Conservation (phyloP, 2,329 filamentous ascomycete genomes). For the Ophiosphaerella herpotricha region DNA sequence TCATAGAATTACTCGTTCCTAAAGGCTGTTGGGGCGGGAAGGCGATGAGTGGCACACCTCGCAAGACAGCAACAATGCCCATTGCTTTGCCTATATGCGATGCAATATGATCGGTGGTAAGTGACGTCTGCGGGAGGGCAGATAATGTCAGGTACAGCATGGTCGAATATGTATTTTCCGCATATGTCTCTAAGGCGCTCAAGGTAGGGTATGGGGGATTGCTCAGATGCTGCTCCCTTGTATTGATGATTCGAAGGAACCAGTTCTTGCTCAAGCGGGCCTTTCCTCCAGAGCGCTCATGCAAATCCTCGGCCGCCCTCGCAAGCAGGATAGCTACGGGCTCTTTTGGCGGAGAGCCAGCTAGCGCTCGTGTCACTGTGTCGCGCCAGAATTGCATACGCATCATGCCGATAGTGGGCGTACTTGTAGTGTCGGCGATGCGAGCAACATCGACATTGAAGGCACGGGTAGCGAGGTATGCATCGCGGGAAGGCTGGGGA, state of each 20-base stretch:
- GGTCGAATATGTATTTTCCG: constrained; percentile 93
- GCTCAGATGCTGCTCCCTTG: constrained; percentile 79
- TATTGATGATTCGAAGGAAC: constrained; percentile 74
- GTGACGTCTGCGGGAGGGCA: constrained; percentile 75
- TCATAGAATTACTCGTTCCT: constrained; percentile 46
- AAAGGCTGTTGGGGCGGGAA: constrained; percentile 68
- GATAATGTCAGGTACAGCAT: constrained; percentile 87
- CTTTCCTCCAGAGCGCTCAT: constrained; percentile 52
- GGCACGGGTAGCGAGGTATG: constrained; percentile 87
- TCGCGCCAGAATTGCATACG: constrained; percentile 97
- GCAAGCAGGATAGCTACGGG: constrained; percentile 86
- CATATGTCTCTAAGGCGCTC: constrained; percentile 79
- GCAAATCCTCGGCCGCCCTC: constrained; percentile 67
- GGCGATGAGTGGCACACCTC: constrained; percentile 86
- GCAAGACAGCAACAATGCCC: constrained; percentile 83
- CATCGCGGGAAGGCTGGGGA: constrained; percentile 72
- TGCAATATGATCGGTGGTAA: constrained; percentile 89
- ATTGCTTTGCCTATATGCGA: constrained; percentile 94
- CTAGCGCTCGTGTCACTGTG: constrained; percentile 75
- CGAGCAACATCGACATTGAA: constrained; percentile 92
- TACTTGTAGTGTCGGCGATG: constrained; percentile 87
- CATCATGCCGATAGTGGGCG: constrained; percentile 82
- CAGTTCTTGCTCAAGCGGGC: constrained; percentile 59
- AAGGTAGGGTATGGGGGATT: constrained; percentile 81
- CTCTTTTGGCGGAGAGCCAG: constrained; percentile 81